Evolutionary conservation across 352 stramenopile genomes (phyloP), one percentile per base, ranked within the genome.

Genomic region (Pythium oligandrum): DNA sequence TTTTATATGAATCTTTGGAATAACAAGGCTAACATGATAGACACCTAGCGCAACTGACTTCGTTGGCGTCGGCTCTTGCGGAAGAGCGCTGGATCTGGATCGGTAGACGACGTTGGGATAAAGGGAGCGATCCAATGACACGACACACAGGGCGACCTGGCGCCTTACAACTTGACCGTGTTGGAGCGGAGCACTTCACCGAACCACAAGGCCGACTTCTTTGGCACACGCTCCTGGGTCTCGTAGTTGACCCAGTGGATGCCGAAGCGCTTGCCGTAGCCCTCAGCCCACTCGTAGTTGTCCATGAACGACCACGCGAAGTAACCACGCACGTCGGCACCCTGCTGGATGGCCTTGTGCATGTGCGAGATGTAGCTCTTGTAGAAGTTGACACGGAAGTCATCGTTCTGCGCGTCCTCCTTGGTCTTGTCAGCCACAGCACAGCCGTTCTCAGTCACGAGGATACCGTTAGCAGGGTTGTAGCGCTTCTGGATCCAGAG

Each of bases 201-300:
- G 57, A 71, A 88, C 72, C 72, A 88, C 8, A 64, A 50, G 43
- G 77, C 72, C 34, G 74, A 86, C 50, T 71, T 76, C 61, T 88
- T 88, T 4, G 65, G 72, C 54, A 75, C 67, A 47, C 78, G 78
- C 52, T 88, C 73, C 45, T 74, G 65, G 33, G 74, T 88, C 46
- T 78, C 60, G 46, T 71, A 82, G 62, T 86, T 55, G 32, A 88
- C 75, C 65, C 68, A 84, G 48, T 75, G 53, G 32, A 84, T 44
- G 0, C 77, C 74, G 40, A 88, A 84, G 38, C 74, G 77, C 59
- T 81, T 82, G 34, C 47, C 57, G 61, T 78, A 86, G 43, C 73
- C 74, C 4, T 66, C 62, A 37, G 89, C 72, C 95, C 95, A 98
- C 63, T 98, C 93, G 67, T 96, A 98, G 60, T 98, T 98, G 64